Base-by-base conservation (phyloP, 2,329 filamentous ascomycete species). In the Phialophora verrucosa region DNA sequence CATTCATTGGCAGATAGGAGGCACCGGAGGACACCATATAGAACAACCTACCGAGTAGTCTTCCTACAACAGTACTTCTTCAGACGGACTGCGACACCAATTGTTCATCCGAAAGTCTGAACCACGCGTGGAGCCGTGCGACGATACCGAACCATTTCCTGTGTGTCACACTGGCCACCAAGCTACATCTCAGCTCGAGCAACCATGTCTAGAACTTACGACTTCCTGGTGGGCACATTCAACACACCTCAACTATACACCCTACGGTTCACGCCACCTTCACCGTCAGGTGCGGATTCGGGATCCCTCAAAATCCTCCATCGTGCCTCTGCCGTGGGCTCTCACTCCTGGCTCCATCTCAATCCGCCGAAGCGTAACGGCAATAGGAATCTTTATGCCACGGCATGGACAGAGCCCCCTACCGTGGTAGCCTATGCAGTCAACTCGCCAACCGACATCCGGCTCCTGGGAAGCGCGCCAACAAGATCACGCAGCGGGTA, bases 211-310 rank as follows among this genome's bases (percentile, higher is more conserved):
- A 53, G 38, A 50, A 53, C 38, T 20, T 64, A 66, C 66, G 68
- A 73, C 61, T 70, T 73, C 59, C 59, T 73, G 14, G 71, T 73
- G 3, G 72, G 72, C 60, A 73, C 72, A 25, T 73, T 73, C 66
- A 70, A 69, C 64, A 73, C 72, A 2, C 71, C 72, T 5, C 66
- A 72, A 20, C 59, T 73, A 17, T 73, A 71, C 60, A 73, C 70
- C 3, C 67, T 73, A 3, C 54, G 64, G 20, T 73, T 73, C 63
- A 73, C 68, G 25, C 69, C 71, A 51, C 61, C 65, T 12, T 53
- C 50, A n/a, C 29, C 65, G 12, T 29, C 49, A 53, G 32, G 49
- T 8, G 27, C 56, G 12, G 47, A 56, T n/a, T 47, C 61, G 3
- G 60, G 58, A 8, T 59, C 20, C 12, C 65, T 73, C 3, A 49